Percentiles rank a stretch among this genome's conserved stretches.
Conservation (phyloP, 345 rosid species). For the Arabidopsis thaliana region DNA sequence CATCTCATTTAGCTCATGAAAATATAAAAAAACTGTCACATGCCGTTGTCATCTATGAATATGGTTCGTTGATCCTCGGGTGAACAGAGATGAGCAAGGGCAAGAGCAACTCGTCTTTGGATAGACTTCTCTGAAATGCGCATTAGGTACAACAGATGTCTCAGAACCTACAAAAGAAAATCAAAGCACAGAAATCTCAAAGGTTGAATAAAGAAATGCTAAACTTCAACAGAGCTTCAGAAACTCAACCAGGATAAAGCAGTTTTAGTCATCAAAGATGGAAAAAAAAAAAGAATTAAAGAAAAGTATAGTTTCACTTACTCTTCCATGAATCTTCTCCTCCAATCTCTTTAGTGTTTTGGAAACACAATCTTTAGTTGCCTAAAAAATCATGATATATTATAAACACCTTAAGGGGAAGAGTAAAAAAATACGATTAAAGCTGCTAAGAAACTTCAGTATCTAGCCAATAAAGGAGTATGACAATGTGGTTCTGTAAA, state of each 20-base stretch:
- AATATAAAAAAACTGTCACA: slow-evolving; percentile 37
- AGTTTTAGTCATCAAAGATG: slow-evolving; percentile 26
- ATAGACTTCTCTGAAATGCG: slow-evolving; percentile 82
- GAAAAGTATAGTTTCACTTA: slow-evolving; percentile 48
- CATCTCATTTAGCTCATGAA: slow-evolving; percentile 3
- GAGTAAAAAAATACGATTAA: slow-evolving; percentile 9
- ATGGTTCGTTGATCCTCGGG: slow-evolving; percentile 85
- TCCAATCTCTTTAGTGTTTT: slow-evolving; percentile 96
- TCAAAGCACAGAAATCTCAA: slow-evolving; percentile 28
- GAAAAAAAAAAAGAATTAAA: not conserved
- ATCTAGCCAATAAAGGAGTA: slow-evolving; percentile 21
- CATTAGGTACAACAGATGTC: slow-evolving; percentile 84
- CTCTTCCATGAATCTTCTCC: slow-evolving; percentile 96
- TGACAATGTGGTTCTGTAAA: slow-evolving; percentile 25
- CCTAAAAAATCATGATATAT: slow-evolving; percentile 54
- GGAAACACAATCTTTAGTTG: slow-evolving; percentile 97
- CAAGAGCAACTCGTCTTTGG: slow-evolving; percentile 87
- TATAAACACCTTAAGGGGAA: slow-evolving; percentile 4
- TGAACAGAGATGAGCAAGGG: slow-evolving; percentile 96
- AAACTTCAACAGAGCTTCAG: not conserved
- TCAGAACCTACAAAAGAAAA: slow-evolving; percentile 69
- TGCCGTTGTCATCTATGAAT: slow-evolving; percentile 85
- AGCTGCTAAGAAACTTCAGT: slow-evolving; percentile 4
- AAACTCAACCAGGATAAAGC: slow-evolving; percentile 20
- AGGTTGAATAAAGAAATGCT: slow-evolving; percentile 12